Conservation (phyloP, 176 grass and related monocot species). For the Elaeis guineensis region DNA sequence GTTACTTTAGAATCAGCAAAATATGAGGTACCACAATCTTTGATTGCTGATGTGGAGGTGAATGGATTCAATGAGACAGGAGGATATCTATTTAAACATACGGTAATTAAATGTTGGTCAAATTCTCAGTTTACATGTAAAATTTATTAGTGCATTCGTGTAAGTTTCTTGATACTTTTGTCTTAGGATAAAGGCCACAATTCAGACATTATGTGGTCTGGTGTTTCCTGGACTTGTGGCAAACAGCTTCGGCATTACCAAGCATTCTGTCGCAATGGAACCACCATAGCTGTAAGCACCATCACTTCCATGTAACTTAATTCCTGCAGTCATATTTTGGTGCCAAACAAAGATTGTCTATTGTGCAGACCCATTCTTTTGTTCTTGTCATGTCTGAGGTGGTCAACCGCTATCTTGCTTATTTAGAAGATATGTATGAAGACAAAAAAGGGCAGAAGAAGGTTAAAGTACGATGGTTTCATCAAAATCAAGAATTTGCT, state of each 20-base stretch:
- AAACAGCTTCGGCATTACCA: conserved; percentile 85
- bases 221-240: conserved; percentile 77
- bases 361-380: conserved; percentile 72
- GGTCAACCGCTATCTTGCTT: conserved; percentile 81
- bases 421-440: conserved; percentile 99
- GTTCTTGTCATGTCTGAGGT: conserved; percentile 90
- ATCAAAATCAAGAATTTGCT: conserved; percentile 90
- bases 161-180: background rate
- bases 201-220: conserved; percentile 89
- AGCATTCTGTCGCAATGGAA: conserved; percentile 76
- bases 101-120: conserved; percentile 24
- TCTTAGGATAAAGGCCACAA: conserved; percentile 51
- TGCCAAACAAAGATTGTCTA: too few species aligned
- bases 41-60: conserved; percentile 24
- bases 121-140: conserved; percentile 11
- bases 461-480: conserved; percentile 99
- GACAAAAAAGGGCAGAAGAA: conserved; percentile 97
- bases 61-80: conserved; percentile 44
- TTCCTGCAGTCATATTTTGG: too few species aligned
- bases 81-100: conserved; percentile 30
- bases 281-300: conserved; percentile 65
- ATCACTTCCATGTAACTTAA: background rate
- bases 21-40: conserved; percentile 37
- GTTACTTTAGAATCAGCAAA: too few species aligned
- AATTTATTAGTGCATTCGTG: background rate